phyloP scores from a whole-genome alignment of 495 filamentous ascomycete genomes.

The Barbatosphaeria neglecta region DNA sequence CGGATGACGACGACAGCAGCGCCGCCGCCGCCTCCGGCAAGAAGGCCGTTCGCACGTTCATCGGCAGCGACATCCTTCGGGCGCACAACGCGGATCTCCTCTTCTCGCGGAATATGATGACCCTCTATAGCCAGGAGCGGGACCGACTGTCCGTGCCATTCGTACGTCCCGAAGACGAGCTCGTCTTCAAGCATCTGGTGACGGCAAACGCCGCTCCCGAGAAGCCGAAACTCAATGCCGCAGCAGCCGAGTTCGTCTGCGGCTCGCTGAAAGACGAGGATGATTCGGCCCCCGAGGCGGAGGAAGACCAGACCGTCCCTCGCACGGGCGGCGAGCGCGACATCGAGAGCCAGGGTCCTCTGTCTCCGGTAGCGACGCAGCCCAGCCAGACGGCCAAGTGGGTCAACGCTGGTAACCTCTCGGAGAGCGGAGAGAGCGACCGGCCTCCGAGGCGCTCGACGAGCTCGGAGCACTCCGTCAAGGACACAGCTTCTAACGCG shows the following conservation, averaged over 20 bases:
- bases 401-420: slow-evolving; percentile 16
- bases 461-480: slow-evolving; percentile 13
- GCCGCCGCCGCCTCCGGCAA: too few species aligned
- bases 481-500: slow-evolving; percentile 14
- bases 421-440: slow-evolving; percentile 29
- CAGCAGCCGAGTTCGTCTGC: slow-evolving; percentile 35
- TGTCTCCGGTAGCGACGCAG: slow-evolving; percentile 19
- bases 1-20: slow-evolving; percentile 26
- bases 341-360: slow-evolving; percentile 8
- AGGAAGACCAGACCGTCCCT: slow-evolving; percentile 7
- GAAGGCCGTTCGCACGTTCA: slow-evolving; percentile 60
- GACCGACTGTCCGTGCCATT: slow-evolving; percentile 88
- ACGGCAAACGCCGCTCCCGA: slow-evolving; percentile 43
- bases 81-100: slow-evolving; percentile 82
- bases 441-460: slow-evolving; percentile 14
- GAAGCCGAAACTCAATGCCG: slow-evolving; percentile 36
- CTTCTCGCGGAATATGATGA: slow-evolving; percentile 81
- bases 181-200: slow-evolving; percentile 61
- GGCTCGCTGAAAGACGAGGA: slow-evolving; percentile 17
- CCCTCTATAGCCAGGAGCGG: slow-evolving; percentile 73
- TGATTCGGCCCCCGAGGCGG: slow-evolving; percentile 1
- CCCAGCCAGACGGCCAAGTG: slow-evolving; percentile 20
- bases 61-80: slow-evolving; percentile 80
- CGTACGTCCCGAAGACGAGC: slow-evolving; percentile 83
- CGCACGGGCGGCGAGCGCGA: slow-evolving; percentile 6